Percentiles rank a stretch among this genome's conserved stretches.
phyloP scores from a whole-genome alignment of 768 basidiomycete genomes.

The Agrocybe chaxingu region DNA sequence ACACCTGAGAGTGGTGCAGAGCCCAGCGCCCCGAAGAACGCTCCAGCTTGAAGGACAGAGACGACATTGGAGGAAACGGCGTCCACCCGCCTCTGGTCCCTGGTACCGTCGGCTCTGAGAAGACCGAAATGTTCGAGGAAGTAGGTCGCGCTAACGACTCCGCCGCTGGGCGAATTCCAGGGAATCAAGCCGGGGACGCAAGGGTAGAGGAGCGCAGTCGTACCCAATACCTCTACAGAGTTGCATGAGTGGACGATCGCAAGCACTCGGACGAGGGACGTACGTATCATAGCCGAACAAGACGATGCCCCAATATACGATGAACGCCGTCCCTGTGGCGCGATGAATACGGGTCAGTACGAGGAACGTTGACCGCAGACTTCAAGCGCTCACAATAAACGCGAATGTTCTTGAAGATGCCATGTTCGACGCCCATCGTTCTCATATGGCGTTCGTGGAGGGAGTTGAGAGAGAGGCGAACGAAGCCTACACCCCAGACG shows the following conservation, averaged over 20 bases:
- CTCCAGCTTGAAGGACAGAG: conserved; percentile 82
- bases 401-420: conserved; percentile 51
- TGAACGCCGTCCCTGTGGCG: conserved; percentile 61
- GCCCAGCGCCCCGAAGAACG: conserved; percentile 82
- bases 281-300: conserved; percentile 81
- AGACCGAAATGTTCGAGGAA: conserved; percentile 67
- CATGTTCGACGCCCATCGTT: not conserved
- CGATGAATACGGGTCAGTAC: not conserved
- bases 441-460: not conserved
- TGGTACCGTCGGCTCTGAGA: conserved; percentile 37
- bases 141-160: conserved; percentile 61
- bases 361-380: not conserved
- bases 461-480: no score
- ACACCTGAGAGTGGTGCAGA: conserved; percentile 69
- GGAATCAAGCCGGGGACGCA: not conserved
- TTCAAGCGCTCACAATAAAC: conserved; percentile 53
- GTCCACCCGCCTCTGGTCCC: conserved; percentile 35
- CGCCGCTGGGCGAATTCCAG: conserved; percentile 43
- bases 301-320: conserved; percentile 78
- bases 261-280: conserved; percentile 20
- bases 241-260: not conserved
- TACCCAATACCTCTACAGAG: conserved; percentile 23
- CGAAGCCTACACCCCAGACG: no score
- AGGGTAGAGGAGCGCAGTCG: not conserved
- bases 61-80: conserved; percentile 80